Evolutionary conservation across 768 basidiomycete species (phyloP).

Genomic region (Mycena olivaceomarginata): DNA sequence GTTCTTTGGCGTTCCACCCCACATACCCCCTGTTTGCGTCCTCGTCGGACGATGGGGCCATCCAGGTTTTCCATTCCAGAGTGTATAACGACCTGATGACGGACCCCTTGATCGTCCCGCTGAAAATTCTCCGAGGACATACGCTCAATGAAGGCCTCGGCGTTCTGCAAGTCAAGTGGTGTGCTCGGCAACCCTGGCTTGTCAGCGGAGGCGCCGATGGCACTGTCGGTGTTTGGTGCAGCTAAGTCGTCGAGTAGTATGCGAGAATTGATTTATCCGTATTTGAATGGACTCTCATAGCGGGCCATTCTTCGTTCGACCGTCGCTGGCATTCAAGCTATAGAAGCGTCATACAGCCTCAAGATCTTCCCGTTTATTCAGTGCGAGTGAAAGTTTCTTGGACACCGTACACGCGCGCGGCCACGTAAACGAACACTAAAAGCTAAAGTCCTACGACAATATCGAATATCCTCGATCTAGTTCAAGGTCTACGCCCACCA

Average conservation of each 20-base stretch:
- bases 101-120: constrained; percentile 97
- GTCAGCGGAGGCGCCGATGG: constrained; percentile 96
- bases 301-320: not conserved
- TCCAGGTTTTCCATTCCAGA: constrained; percentile 97
- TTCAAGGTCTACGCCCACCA: not conserved
- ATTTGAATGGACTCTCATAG: not conserved
- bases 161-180: constrained; percentile 94
- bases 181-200: constrained; percentile 93
- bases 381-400: constrained; percentile 36
- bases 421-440: constrained; percentile 11
- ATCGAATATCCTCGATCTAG: constrained; percentile 24
- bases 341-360: not conserved
- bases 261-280: not conserved
- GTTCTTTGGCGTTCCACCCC: constrained; percentile 95
- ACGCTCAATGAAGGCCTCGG: constrained; percentile 90
- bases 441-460: not conserved
- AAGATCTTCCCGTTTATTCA: constrained; percentile 13
- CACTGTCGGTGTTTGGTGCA: constrained; percentile 91
- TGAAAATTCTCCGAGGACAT: constrained; percentile 98
- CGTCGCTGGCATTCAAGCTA: constrained; percentile 11
- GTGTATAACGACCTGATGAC: constrained; percentile 97
- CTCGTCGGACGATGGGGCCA: constrained; percentile 96
- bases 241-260: constrained; percentile 59
- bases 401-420: constrained; percentile 4
- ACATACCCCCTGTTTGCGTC: constrained; percentile 97